Base-by-base conservation (phyloP, 495 filamentous ascomycete species). In the Xylaria flabelliformis region DNA sequence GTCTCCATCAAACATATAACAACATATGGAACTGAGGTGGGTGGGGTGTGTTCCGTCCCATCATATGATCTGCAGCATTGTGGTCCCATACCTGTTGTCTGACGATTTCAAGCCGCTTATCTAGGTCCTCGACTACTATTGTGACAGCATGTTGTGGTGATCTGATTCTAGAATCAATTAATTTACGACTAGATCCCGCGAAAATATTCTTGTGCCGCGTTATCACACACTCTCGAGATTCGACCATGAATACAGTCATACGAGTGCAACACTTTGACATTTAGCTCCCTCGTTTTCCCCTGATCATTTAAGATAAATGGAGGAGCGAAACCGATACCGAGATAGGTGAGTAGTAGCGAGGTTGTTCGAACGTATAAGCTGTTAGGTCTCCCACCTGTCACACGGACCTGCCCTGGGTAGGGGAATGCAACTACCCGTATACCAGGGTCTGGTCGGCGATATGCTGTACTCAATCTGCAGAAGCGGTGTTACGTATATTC, bases 41-140 rank as follows among this genome's bases (percentile, higher is more conserved):
- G 4, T 19, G 12, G 32, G 32, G 51, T 36, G 17, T 19, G 2
- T 59, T 58, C 6, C 13, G 53, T 34, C 15, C 32, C 55, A 59
- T 59, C 56, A 61, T 61, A 61, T 34, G 56, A 61, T 61, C 17
- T 61, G 29, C 17, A 61, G 10, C 56, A 39, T 19, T 21, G 56
- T 39, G 15, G 56, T 17, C 32, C 56, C 29, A 61, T 61, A 17
- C 56, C 29, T 4, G 1, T 39, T 39, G 56, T 19, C 17, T 8
- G 19, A 39, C 6, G 34, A 21, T 34, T 21, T 39, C 21, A 61
- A 36, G 15, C 29, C 3, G 17, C 34, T 39, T 61, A n/a, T 39
- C 19, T 39, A 61, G 15, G 32, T 39, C n/a, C 29, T 39, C n/a
- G n/a, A 10, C 29, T 4, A 61, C 32, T 41, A 61, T n/a, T n/a